Percentiles rank a stretch among this genome's conserved stretches.
These are phyloP conservation scores for Boletus smithii DNA, from an alignment of 1,284 basidiomycete species.

Conservation along the genomic window DNA sequence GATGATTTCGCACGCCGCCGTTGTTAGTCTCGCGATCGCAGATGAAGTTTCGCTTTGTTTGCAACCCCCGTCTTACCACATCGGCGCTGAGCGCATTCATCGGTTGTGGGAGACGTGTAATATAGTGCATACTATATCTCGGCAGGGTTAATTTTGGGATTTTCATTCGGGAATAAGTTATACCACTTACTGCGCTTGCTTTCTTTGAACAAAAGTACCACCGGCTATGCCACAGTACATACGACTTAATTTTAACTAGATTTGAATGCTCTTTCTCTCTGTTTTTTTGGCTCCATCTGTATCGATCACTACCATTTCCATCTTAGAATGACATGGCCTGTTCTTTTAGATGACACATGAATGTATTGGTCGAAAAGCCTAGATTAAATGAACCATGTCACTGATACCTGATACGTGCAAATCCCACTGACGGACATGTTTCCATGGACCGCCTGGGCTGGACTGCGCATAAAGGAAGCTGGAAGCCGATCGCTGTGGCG, in stretches of 20 bases:
- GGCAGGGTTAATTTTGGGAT: conserved; percentile 24
- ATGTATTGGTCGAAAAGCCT: too few species aligned
- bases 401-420: too few species aligned
- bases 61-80: too few species aligned
- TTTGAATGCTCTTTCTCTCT: neutral
- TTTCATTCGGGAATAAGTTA: conserved; percentile 29
- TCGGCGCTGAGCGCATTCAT: conserved; percentile 25
- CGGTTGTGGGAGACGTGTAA: conserved; percentile 17
- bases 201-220: conserved; percentile 31
- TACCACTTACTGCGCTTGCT: conserved; percentile 18
- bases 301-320: conserved; percentile 15
- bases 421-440: too few species aligned
- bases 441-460: too few species aligned
- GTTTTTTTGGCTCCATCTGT: conserved; percentile 9
- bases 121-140: conserved; percentile 24
- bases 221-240: conserved; percentile 17
- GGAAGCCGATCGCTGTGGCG: conserved; percentile 14
- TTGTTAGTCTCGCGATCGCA: conserved; percentile 33
- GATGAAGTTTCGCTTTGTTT: conserved; percentile 20
- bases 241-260: conserved; percentile 15
- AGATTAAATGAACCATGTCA: too few species aligned
- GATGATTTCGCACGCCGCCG: conserved; percentile 12
- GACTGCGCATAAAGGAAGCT: too few species aligned
- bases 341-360: conserved; percentile 9
- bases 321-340: conserved; percentile 8